Evolutionary conservation across 2,329 filamentous ascomycete species (phyloP).

Genomic region (Claviceps cyperi): DNA sequence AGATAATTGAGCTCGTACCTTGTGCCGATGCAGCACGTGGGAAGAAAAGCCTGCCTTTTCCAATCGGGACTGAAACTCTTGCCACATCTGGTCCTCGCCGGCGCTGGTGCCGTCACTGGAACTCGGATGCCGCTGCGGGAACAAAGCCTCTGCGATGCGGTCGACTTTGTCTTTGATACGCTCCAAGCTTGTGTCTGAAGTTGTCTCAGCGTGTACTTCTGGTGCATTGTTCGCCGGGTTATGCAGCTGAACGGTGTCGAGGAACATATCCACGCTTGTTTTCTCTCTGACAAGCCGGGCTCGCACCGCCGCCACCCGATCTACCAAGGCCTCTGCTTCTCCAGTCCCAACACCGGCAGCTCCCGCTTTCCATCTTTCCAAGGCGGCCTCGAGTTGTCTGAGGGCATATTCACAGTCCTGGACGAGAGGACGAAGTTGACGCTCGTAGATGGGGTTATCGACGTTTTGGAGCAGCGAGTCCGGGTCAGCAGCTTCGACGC

Average conservation of each 20-base stretch:
- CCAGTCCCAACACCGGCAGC: slow-evolving; percentile 7
- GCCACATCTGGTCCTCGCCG: slow-evolving; percentile 41
- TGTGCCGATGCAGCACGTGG: slow-evolving; percentile 39
- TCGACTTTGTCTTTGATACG: slow-evolving; percentile 47
- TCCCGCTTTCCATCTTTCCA: slow-evolving; percentile 30
- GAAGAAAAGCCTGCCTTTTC: slow-evolving; percentile 43
- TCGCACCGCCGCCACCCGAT: slow-evolving; percentile 26
- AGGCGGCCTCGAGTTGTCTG: slow-evolving; percentile 36
- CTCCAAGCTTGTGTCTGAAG: slow-evolving; percentile 31
- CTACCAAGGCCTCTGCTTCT: slow-evolving; percentile 20
- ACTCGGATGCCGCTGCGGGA: slow-evolving; percentile 23
- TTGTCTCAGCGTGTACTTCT: slow-evolving; percentile 16
- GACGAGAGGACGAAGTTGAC: slow-evolving; percentile 36
- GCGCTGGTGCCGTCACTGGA: slow-evolving; percentile 20
- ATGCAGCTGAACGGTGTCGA: slow-evolving; percentile 42
- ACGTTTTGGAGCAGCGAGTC: slow-evolving; percentile 39
- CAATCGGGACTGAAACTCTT: slow-evolving; percentile 42
- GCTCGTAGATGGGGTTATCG: slow-evolving; percentile 27
- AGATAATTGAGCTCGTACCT: slow-evolving; percentile 27
- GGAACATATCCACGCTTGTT: slow-evolving; percentile 37
- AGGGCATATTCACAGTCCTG: slow-evolving; percentile 41
- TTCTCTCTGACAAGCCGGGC: slow-evolving; percentile 37
- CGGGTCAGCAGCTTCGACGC: slow-evolving; percentile 40
- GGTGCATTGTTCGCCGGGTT: slow-evolving; percentile 25
- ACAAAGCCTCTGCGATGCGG: slow-evolving; percentile 36